Base-by-base conservation (phyloP, 2,329 filamentous ascomycete species). In the Trichoderma sp. region DNA sequence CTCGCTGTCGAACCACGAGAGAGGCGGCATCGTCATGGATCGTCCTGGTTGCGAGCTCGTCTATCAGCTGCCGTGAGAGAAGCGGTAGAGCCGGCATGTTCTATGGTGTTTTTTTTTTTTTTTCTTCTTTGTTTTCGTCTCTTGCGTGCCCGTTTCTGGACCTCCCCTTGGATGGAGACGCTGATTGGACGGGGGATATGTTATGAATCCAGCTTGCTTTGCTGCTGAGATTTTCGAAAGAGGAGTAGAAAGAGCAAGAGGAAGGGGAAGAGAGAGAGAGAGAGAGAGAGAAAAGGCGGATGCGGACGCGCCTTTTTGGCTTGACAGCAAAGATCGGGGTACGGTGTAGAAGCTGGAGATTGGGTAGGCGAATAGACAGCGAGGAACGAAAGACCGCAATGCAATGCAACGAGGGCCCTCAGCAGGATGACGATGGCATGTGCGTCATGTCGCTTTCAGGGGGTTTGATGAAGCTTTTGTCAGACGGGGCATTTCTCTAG, bases 71-170 rank as follows among this genome's bases (percentile, higher is more conserved):
- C 12, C 42, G 63, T n/a, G 63, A 29, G n/a, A 68, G 48, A 52
- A 27, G 61, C 25, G 67, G 67, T 17, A 68, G 54, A n/a, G 48
- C 56, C n/a, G 67, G 67, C 67, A 68, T 68, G 17, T 45, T 50
- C 45, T 48, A 8, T 42, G 17, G 39, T 4, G 45, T 25, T 6
- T 42, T 58, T 5, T 34, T 8, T 37, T 34, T 13, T 15, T 65
- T 8, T 22, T 15, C 42, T 22, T 22, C 13, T 32, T 22, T 45
- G 10, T 34, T n/a, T 25, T 35, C 53, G 48, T 32, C 25, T 53
- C 22, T 48, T 48, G 27, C 34, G 37, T 29, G 27, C 12, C 57
- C 37, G 34, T 34, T 19, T 17, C 32, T 35, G 52, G 52, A 34
- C 5, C n/a, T n/a, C n/a, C n/a, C 50, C 52, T 17, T 22, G 15